Conservation (phyloP, 345 rosid species). For the Cochlearia excelsa region DNA sequence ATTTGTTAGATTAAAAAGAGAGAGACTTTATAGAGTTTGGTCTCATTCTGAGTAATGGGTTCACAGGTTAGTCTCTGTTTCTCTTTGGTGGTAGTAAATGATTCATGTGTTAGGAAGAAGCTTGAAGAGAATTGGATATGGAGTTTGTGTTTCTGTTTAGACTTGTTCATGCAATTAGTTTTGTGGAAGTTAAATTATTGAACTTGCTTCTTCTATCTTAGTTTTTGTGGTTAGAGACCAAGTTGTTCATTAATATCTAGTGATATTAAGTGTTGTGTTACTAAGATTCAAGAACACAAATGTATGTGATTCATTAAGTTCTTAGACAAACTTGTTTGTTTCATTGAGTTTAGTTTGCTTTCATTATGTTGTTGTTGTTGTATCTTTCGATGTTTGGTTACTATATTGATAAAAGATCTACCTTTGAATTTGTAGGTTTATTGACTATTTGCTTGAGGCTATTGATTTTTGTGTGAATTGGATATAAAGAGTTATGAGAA, state of each 20-base stretch:
- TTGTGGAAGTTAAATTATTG: slow-evolving; percentile 2
- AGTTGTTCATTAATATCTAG: neutral
- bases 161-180: slow-evolving; percentile 32
- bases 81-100: slow-evolving; percentile 15
- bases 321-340: neutral
- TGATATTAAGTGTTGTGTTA: neutral
- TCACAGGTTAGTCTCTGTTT: slow-evolving; percentile 15
- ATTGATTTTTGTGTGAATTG: slow-evolving; percentile 4
- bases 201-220: slow-evolving; percentile 22
- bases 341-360: slow-evolving; percentile 7
- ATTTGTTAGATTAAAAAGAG: neutral
- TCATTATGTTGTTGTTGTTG: slow-evolving; percentile 21
- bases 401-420: neutral
- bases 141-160: neutral
- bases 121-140: neutral
- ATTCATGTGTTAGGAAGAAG: slow-evolving; percentile 1
- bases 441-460: slow-evolving; percentile 21
- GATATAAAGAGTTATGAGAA: slow-evolving; percentile 29
- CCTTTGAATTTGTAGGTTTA: neutral
- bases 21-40: neutral
- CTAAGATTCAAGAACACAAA: neutral
- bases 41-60: slow-evolving; percentile 27
- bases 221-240: neutral
- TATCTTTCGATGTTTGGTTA: neutral
- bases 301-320: neutral